Percentiles rank a stretch among this genome's conserved stretches.
These are phyloP conservation scores for Musa schizocarpa DNA, from an alignment of 176 grass and related monocot genomes.

Conservation along the genomic window DNA sequence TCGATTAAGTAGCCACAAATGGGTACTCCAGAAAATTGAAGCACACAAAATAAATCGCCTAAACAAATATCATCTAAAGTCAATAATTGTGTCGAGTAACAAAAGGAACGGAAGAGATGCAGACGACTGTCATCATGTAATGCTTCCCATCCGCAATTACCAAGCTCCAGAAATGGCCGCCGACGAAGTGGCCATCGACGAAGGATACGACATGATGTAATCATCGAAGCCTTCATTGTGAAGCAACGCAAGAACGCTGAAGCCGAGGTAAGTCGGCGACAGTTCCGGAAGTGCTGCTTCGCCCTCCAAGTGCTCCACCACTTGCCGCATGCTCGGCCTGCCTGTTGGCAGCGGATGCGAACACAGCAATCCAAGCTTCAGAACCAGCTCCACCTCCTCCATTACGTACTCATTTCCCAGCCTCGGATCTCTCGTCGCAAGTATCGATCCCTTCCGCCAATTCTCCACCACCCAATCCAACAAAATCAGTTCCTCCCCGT, in stretches of 20 bases:
- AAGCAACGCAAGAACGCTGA: background rate
- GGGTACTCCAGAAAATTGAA: too few species aligned
- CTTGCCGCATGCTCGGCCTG: slow-evolving; percentile 35
- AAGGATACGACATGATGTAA: slow-evolving; percentile 13
- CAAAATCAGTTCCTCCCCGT: background rate
- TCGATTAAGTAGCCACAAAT: too few species aligned
- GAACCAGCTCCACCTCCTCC: slow-evolving; percentile 9
- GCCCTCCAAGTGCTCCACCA: slow-evolving; percentile 30
- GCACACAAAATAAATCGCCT: too few species aligned
- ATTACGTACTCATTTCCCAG: background rate
- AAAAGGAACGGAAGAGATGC: background rate
- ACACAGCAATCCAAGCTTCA: slow-evolving; percentile 21
- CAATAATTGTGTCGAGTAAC: too few species aligned
- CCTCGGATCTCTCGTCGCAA: background rate
- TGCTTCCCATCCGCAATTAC: background rate
- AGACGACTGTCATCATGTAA: background rate
- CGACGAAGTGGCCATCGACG: background rate
- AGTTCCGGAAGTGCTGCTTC: slow-evolving; percentile 7
- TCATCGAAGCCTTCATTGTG: slow-evolving; percentile 12
- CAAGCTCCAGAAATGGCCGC: background rate
- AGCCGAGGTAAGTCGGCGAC: slow-evolving; percentile 2
- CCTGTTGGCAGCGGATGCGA: slow-evolving; percentile 12
- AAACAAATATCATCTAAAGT: too few species aligned
- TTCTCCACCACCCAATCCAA: slow-evolving; percentile 25
- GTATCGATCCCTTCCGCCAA: background rate